These are phyloP conservation scores for Globisporangium echinulatum DNA, from an alignment of 352 stramenopile genomes.

Conservation along the genomic window DNA sequence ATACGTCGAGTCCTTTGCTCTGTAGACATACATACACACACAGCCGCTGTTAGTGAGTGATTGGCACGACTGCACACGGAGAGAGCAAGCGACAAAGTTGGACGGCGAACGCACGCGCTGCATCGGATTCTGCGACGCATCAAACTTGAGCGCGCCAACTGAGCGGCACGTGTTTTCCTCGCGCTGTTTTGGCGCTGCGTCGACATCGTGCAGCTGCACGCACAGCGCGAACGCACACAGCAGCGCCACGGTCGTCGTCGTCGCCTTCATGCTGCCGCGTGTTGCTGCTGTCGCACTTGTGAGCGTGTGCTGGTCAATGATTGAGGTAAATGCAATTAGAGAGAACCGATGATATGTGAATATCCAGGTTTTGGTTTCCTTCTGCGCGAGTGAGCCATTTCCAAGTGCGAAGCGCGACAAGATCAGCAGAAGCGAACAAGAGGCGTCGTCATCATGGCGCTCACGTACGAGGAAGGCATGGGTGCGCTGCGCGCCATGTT, in stretches of 20 bases:
- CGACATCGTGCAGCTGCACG: conserved; percentile 7
- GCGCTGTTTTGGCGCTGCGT: conserved; percentile 16
- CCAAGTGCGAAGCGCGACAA: conserved; percentile 1
- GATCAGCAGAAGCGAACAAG: too few species aligned
- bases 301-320: too few species aligned
- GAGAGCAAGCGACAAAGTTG: too few species aligned
- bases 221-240: conserved; percentile 20
- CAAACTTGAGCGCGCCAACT: conserved; percentile 63
- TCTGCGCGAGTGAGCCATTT: not conserved
- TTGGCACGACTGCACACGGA: too few species aligned
- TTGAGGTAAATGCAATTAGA: not conserved
- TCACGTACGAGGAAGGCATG: conserved; percentile 57
- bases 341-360: not conserved
- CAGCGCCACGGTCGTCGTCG: conserved; percentile 7
- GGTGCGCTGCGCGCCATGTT: conserved; percentile 68
- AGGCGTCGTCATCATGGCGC: conserved; percentile 27
- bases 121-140: conserved; percentile 48
- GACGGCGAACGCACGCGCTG: conserved; percentile 37
- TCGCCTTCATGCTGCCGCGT: conserved; percentile 9
- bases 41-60: not conserved
- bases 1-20: conserved; percentile 65
- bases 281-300: not conserved
- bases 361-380: too few species aligned
- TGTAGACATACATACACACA: conserved; percentile 10
- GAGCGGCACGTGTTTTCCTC: conserved; percentile 49